Evolutionary conservation across 345 rosid species (phyloP).

Genomic region (Pseudoturritis turrita): DNA sequence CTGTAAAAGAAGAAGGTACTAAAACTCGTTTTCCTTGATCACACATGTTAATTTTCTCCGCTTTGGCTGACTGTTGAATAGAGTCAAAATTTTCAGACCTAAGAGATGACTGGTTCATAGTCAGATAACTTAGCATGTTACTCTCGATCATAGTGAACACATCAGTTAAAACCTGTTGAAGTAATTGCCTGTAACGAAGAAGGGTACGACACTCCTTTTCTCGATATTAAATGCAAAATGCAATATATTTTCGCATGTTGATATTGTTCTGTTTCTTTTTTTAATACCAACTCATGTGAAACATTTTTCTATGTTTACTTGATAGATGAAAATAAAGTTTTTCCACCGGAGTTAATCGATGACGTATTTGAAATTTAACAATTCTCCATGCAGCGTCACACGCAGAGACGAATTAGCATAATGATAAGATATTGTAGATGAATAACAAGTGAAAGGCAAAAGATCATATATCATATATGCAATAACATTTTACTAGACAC

Average conservation of each 20-base stretch:
- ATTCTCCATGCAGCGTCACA: neutral
- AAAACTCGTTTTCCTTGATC: no score
- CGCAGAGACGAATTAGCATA: neutral
- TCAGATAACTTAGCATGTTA: no score
- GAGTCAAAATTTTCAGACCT: no score
- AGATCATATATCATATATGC: neutral
- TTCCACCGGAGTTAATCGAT: neutral
- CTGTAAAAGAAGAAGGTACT: no score
- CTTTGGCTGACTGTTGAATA: no score
- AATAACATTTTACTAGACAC: neutral
- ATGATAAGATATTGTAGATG: neutral
- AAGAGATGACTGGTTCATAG: no score
- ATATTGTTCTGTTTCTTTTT: neutral
- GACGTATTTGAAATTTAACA: neutral
- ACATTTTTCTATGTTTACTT: neutral
- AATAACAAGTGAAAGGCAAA: neutral
- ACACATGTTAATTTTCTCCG: no score
- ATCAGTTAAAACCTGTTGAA: no score
- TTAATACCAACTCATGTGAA: accelerated
- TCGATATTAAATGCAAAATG: neutral
- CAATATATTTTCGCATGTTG: neutral
- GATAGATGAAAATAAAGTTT: neutral
- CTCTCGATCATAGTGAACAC: no score
- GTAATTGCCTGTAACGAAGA: no score
- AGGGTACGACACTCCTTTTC: neutral